Base-by-base conservation (phyloP, 2,329 filamentous ascomycete genomes). In the Neophaeococcomyces aloes region DNA sequence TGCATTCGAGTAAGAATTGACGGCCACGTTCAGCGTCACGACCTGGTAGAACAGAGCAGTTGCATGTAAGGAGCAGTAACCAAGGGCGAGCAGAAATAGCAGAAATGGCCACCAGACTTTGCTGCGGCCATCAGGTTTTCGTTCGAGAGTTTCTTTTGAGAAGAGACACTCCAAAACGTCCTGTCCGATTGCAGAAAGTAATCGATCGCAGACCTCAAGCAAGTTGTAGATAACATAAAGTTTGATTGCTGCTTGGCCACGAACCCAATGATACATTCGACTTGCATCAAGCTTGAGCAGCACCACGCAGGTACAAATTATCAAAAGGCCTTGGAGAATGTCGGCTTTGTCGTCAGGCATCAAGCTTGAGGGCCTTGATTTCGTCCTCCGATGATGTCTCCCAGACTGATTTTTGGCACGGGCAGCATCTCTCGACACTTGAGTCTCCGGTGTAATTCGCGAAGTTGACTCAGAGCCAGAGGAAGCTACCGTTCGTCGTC, bases 221-320 rank as follows among this genome's bases (percentile, higher is more conserved):
- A 95, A 85, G 58, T 98, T 98, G 70, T 94, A 98, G 44, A 98
- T 96, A 47, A 98, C 91, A 61, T 98, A 98, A 8, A 98, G 75
- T 61, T 98, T 98, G 66, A 98, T 95, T 6, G 89, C 88, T 1
- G 88, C 89, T 62, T 98, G 91, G 0, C 87, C 91, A 36, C 89
- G 82, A 55, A 98, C 94, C 56, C 88, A 88, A 62, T 98, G 91
- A 59, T 98, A 98, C 86, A 96, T 95, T 40, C 88, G 79, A 59
- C 88, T 95, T 4, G 91, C 91, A 60, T 98, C 93, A 35, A 98
- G 81, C 18, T 78, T 81, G 79, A 94, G 89, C 39, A 98, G 70
- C 11, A 89, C 78, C 40, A 83, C 69, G 55, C 86, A 94, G 58
- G 86, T 95, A 56, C 77, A 79, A 38, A 95, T 75, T 48, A 98